Base-by-base conservation (phyloP, 2,329 filamentous ascomycete species). In the Hypoxylon sp. region DNA sequence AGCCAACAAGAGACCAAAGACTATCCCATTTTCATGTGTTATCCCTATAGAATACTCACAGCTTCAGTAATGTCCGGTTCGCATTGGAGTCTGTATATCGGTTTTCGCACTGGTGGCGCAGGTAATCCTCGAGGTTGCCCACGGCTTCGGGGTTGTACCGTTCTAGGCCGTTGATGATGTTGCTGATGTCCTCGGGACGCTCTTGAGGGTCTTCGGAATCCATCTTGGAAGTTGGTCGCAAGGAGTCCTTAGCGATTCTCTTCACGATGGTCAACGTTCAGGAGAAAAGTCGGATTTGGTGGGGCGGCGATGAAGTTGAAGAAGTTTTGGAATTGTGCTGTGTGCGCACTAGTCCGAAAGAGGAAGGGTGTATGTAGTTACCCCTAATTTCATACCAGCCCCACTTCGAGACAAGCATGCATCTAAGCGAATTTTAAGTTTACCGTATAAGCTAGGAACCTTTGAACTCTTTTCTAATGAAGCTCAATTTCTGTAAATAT, bases 61-160 rank as follows among this genome's bases (percentile, higher is more conserved):
- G 88, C 85, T 99, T 99, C 82, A 99, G 80, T 70, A 99, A 84
- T 51, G 96, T 96, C 79, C 97, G 85, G 84, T 98, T 99, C 75
- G 96, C 94, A 82, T 97, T 98, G 85, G 91, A 93, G 82, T 99
- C 96, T 82, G 93, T 94, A 74, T 91, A 94, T 83, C 94, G 91
- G 81, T 92, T 90, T 82, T 98, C 95, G 85, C 96, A 99, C 84
- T 99, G 96, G 81, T 94, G 90, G 77, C 88, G 87, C 69, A 99
- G 91, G 82, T 99, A 99, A 80, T 93, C 91, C 86, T 99, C 95
- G 81, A 99, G 96, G 72, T 92, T 87, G 68, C 88, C 88, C 52
- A 96, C 97, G 54, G 96, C 97, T 85, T 99, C 96, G 43, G 96
- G 96, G 82, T 99, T 99, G 85, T 99, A 99, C 77, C 96, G 89